Evolutionary conservation across 306 rosid genomes (phyloP).

Genomic region (Cercis canadensis): DNA sequence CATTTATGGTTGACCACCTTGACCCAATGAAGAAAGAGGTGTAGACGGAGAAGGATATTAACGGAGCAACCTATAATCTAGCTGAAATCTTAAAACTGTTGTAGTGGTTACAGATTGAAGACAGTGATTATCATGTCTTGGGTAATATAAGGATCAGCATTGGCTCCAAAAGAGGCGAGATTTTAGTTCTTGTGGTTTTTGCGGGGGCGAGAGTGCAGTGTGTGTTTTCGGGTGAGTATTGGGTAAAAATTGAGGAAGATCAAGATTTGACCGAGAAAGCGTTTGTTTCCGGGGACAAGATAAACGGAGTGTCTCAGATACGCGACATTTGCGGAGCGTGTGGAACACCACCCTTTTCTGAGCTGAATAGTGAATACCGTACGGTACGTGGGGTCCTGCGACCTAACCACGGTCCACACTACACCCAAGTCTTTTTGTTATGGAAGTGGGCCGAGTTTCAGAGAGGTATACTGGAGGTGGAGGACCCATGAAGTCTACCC

Average conservation of each 20-base stretch:
- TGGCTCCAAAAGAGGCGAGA: conserved; percentile 26
- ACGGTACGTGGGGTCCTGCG: conserved; percentile 45
- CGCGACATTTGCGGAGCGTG: conserved; percentile 36
- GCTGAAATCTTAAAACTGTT: conserved; percentile 34
- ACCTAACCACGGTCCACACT: not conserved
- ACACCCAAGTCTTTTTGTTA: conserved; percentile 1
- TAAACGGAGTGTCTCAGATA: not conserved
- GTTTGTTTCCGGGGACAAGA: conserved; percentile 29
- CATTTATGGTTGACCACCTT: conserved; percentile 32
- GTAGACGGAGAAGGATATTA: conserved; percentile 28
- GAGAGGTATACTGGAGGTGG: conserved; percentile 15
- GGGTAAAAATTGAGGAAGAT: conserved; percentile 38
- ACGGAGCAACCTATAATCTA: conserved; percentile 37
- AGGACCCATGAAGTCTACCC: conserved; percentile 24
- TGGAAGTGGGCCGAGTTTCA: conserved; percentile 35
- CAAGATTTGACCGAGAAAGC: conserved; percentile 46
- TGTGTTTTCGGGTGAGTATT: conserved; percentile 2
- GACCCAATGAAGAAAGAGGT: conserved; percentile 22
- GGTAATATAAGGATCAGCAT: conserved; percentile 4
- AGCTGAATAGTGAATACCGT: not conserved
- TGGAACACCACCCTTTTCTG: not conserved
- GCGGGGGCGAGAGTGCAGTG: not conserved
- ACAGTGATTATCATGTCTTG: conserved; percentile 17
- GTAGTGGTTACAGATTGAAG: conserved; percentile 46
- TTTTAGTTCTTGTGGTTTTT: conserved; percentile 19